A percentile compares a stretch with the other conserved stretches of the same genome.
phyloP scores from a whole-genome alignment of 495 filamentous ascomycete genomes.

The Bathelium albidoporum region DNA sequence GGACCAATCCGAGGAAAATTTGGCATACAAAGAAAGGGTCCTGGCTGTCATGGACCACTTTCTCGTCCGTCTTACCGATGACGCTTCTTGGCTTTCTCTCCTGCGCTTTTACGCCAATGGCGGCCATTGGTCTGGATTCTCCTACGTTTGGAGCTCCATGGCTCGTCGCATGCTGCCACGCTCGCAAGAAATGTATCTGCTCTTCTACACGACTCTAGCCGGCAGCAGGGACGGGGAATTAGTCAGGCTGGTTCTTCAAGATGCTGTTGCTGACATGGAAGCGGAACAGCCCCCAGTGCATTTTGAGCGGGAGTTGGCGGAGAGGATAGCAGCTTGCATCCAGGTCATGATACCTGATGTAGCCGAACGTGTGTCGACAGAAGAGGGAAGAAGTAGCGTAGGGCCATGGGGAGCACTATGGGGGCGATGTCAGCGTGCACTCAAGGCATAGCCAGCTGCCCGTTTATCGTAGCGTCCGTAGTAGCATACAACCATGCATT shows the following conservation, averaged over 20 bases:
- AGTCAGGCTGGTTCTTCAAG: background rate
- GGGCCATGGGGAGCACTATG: background rate
- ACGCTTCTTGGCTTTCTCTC: background rate
- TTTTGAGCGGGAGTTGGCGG: conserved; percentile 34
- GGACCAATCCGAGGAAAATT: background rate
- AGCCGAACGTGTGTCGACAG: background rate
- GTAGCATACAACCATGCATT: too few relatives aligned
- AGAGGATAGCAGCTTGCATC: conserved; percentile 32
- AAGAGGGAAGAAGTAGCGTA: background rate
- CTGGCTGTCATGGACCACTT: background rate
- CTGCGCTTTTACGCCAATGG: background rate
- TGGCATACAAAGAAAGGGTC: background rate
- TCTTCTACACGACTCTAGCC: background rate
- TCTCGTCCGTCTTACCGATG: background rate
- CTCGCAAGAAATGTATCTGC: background rate
- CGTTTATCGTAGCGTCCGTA: too few relatives aligned
- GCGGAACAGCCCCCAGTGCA: background rate
- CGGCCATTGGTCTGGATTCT: background rate
- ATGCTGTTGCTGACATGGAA: conserved; percentile 1
- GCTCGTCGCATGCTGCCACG: background rate
- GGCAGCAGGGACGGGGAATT: background rate
- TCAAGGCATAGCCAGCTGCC: background rate
- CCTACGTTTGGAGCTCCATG: background rate
- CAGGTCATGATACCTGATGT: background rate
- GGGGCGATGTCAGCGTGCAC: background rate